Base-by-base conservation (phyloP, 495 filamentous ascomycete species). In the Staphylotrichum tortipilum region DNA sequence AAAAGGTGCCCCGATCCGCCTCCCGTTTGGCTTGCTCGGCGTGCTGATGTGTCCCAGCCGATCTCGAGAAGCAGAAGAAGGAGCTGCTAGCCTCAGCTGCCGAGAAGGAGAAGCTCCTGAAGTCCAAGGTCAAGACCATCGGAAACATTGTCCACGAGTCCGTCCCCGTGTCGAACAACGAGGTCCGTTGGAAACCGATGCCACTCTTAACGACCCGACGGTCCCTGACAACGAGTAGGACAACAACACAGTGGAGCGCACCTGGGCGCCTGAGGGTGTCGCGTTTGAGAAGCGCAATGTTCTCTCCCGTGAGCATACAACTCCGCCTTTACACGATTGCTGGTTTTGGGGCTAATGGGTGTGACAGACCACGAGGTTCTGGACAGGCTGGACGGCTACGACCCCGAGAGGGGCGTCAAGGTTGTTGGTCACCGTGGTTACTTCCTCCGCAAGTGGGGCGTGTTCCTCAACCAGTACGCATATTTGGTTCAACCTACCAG, bases 351-450 rank as follows among this genome's bases (percentile, higher is more conserved):
- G n/a, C 36, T 44, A 29, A 28, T 29, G 14, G 26, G 41, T 7
- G 15, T n/a, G n/a, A n/a, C 29, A 65, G 92, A 98, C 67, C 92
- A 98, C 67, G 92, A 97, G 64, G 90, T 98, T 36, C 78, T 98
- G 46, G 78, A 83, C 22, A 78, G 86, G 29, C 69, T 97, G 30
- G 88, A 91, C 57, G 92, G 92, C 23, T 96, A 94, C 62, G 94
- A 98, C 59, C 85, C 89, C 1, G 90, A 95, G 58, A 80, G 92
- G 49, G 91, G 89, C 46, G 86, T 89, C 45, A 96, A 96, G 74
- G 78, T 98, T 52, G 92, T 94, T 22, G 92, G 92, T 23, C 92
- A 98, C 63, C 81, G 92, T 48, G 92, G 92, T 31, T 97, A 97
- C 66, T 96, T 91, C 67, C 66, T 97, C 57, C 87, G 79, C 42